phyloP scores from a whole-genome alignment of 2,329 filamentous ascomycete genomes.

The Botrytis cinerea region DNA sequence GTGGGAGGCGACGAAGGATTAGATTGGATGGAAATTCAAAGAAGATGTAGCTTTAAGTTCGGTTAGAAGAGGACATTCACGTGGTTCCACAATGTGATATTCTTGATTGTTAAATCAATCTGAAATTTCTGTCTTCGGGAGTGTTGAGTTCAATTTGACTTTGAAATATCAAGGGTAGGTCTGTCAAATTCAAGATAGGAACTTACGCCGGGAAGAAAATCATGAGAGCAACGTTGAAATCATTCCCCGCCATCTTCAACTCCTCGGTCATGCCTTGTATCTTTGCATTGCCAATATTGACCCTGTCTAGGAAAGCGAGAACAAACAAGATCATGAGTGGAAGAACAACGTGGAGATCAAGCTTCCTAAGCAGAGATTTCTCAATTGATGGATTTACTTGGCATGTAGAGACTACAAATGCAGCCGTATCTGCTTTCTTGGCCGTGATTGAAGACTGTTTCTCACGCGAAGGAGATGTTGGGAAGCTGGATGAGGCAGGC shows the following conservation, averaged over 20 bases:
- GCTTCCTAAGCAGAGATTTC: conserved; percentile 31
- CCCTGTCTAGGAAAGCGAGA: conserved; percentile 70
- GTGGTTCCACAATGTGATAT: background rate
- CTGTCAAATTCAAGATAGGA: background rate
- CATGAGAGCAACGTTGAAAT: conserved; percentile 55
- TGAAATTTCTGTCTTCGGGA: background rate
- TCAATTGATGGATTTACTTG: conserved; percentile 9
- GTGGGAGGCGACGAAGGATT: conserved; percentile 41
- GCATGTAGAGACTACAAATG: background rate
- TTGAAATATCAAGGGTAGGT: background rate
- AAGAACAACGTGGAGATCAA: conserved; percentile 34
- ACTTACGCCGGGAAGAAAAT: conserved; percentile 38
- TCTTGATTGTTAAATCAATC: background rate
- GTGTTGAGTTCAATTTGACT: background rate
- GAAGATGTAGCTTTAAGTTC: conserved; percentile 41
- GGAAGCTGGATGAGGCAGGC: background rate
- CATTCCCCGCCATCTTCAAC: conserved; percentile 51
- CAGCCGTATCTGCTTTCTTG: background rate
- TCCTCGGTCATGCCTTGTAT: conserved; percentile 68
- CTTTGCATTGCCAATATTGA: conserved; percentile 76
- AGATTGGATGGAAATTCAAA: conserved; percentile 41
- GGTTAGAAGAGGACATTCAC: background rate
- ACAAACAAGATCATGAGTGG: conserved; percentile 66
- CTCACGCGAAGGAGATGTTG: background rate
- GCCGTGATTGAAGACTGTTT: background rate